Evolutionary conservation across 768 basidiomycete species (phyloP).

Genomic region (Amanita subjunquillea): DNA sequence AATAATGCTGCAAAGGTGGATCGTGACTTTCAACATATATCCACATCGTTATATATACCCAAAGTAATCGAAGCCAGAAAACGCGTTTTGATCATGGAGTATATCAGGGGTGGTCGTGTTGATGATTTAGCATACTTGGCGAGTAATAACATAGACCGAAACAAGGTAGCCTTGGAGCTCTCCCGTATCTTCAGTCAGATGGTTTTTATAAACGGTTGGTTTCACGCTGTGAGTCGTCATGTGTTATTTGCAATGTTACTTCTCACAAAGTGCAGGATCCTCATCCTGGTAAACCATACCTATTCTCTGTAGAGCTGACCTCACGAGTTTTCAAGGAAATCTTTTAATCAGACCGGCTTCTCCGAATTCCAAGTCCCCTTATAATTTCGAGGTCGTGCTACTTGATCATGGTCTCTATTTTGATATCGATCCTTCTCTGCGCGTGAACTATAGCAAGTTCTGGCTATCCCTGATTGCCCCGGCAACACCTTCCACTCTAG

Average conservation of each 20-base stretch:
- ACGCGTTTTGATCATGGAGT: slow-evolving; percentile 92
- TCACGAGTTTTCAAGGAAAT: slow-evolving; percentile 46
- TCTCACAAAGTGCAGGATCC: slow-evolving; percentile 49
- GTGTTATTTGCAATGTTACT: slow-evolving; percentile 4
- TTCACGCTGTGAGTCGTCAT: slow-evolving; percentile 53
- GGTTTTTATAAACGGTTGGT: slow-evolving; percentile 94
- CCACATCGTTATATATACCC: slow-evolving; percentile 83
- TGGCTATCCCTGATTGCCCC: slow-evolving; percentile 84
- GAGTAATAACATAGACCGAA: slow-evolving; percentile 78
- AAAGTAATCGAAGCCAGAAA: slow-evolving; percentile 71
- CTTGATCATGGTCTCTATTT: slow-evolving; percentile 95
- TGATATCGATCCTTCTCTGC: slow-evolving; percentile 70
- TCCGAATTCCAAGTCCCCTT: slow-evolving; percentile 56
- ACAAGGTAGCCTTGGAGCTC: slow-evolving; percentile 86
- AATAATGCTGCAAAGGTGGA: slow-evolving; percentile 65
- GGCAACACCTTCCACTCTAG: slow-evolving; percentile 51
- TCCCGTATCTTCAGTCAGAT: slow-evolving; percentile 87
- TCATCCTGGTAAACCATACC: slow-evolving; percentile 52
- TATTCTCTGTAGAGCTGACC: background rate
- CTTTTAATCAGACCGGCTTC: slow-evolving; percentile 78
- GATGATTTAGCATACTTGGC: slow-evolving; percentile 84
- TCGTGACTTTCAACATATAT: slow-evolving; percentile 58
- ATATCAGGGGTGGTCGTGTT: slow-evolving; percentile 78
- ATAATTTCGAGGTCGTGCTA: slow-evolving; percentile 94
- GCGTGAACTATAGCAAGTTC: slow-evolving; percentile 77